phyloP scores from a whole-genome alignment of 129 eudicot genomes.

The Gnaphalium uliginosum region DNA sequence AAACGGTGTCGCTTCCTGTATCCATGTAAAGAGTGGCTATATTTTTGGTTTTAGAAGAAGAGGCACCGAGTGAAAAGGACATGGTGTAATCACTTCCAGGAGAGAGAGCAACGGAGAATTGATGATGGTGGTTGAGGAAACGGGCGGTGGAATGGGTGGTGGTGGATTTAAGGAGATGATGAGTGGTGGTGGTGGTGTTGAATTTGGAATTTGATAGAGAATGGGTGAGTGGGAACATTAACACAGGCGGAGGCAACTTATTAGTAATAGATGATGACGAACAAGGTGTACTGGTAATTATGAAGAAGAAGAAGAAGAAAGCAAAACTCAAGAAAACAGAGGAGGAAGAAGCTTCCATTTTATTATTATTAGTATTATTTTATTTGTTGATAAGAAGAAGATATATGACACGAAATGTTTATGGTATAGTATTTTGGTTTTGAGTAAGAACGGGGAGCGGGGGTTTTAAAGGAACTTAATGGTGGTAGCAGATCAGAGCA shows the following conservation, averaged over 20 bases:
- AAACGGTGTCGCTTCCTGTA: constrained; percentile 88
- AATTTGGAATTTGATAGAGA: constrained; percentile 48
- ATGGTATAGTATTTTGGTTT: neutral
- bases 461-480: constrained; percentile 44
- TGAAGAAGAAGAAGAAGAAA: neutral
- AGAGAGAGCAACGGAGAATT: constrained; percentile 71
- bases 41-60: constrained; percentile 16
- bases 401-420: too few species aligned
- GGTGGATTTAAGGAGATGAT: constrained; percentile 82
- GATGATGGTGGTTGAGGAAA: constrained; percentile 54
- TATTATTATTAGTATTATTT: too few species aligned
- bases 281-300: neutral
- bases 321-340: constrained; percentile 21
- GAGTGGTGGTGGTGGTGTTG: constrained; percentile 36
- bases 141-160: constrained; percentile 74
- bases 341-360: constrained; percentile 13
- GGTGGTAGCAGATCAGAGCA: constrained; percentile 15
- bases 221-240: constrained; percentile 65
- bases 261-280: neutral
- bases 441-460: neutral
- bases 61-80: constrained; percentile 56
- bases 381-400: neutral
- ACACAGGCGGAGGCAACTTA: neutral
- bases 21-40: constrained; percentile 76
- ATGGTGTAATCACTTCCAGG: constrained; percentile 84